Percentiles rank a stretch among this genome's conserved stretches.
Evolutionary conservation across 805 yeast genomes (phyloP).

Genomic region (Kuraishia piskuri): DNA sequence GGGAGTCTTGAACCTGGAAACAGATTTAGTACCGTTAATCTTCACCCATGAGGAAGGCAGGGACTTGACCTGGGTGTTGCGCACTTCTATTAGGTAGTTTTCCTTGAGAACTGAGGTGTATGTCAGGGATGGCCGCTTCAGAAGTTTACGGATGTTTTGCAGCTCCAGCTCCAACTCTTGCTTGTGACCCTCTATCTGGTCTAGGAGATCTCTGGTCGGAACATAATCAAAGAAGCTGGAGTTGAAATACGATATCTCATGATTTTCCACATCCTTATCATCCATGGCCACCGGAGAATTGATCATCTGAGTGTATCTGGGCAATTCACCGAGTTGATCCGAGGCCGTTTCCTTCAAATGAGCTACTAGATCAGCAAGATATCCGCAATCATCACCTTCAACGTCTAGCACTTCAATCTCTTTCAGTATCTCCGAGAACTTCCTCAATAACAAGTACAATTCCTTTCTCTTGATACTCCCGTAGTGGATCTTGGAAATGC

Average conservation of each 20-base stretch:
- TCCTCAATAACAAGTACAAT: conserved; percentile 42
- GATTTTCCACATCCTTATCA: conserved; percentile 36
- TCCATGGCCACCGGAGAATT: conserved; percentile 43
- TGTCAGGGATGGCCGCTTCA: conserved; percentile 49
- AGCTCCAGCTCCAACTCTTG: conserved; percentile 44
- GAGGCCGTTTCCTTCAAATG: conserved; percentile 9
- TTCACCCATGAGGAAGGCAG: conserved; percentile 76
- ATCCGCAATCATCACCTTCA: conserved; percentile 5
- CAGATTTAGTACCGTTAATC: conserved; percentile 56
- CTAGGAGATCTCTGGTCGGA: conserved; percentile 28
- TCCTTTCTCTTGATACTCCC: conserved; percentile 52
- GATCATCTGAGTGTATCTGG: conserved; percentile 37
- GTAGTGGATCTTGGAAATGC: conserved; percentile 51
- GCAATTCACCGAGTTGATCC: conserved; percentile 16
- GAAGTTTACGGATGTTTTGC: conserved; percentile 27
- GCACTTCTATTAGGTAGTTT: conserved; percentile 69
- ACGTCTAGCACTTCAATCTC: conserved; percentile 17
- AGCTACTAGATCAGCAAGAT: conserved; percentile 14
- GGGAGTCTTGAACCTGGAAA: conserved; percentile 70
- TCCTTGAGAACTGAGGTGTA: conserved; percentile 53
- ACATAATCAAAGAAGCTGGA: conserved; percentile 30
- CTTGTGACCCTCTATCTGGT: conserved; percentile 35
- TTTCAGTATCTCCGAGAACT: conserved; percentile 29
- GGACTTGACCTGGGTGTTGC: conserved; percentile 43
- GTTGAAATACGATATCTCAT: conserved; percentile 35